These are phyloP conservation scores for Auricularia cornea DNA, from an alignment of 768 basidiomycete genomes.

Conservation along the genomic window DNA sequence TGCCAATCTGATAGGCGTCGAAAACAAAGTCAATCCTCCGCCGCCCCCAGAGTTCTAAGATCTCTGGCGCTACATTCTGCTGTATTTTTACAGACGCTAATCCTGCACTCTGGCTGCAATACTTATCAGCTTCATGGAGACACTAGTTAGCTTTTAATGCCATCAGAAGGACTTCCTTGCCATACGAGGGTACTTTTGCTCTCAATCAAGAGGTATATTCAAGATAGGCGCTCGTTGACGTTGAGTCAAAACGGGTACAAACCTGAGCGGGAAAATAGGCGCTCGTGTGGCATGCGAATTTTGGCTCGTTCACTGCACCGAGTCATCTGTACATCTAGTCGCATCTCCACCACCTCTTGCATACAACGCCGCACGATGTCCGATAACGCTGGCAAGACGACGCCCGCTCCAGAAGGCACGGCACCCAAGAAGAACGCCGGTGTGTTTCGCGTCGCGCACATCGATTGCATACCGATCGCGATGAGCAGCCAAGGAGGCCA, in stretches of 20 bases:
- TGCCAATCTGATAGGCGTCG: constrained; percentile 67
- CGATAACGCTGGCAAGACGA: neutral
- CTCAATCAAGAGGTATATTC: too few relatives aligned
- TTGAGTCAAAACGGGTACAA: neutral
- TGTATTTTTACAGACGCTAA: neutral
- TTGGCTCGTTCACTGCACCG: neutral
- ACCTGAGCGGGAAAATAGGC: neutral
- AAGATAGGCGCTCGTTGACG: too few relatives aligned
- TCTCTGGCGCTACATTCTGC: too few relatives aligned
- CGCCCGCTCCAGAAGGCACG: neutral
- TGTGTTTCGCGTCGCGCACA: neutral
- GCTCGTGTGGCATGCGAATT: neutral
- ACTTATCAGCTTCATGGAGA: too few relatives aligned
- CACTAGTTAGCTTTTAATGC: too few relatives aligned
- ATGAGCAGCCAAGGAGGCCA: constrained; percentile 32
- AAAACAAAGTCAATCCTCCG: constrained; percentile 53
- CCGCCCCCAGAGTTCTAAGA: neutral
- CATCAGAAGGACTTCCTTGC: too few relatives aligned
- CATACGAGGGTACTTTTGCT: too few relatives aligned
- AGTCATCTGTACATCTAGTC: neutral
- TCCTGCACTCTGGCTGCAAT: too few relatives aligned
- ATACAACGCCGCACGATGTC: neutral
- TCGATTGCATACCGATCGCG: neutral
- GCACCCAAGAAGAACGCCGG: neutral
- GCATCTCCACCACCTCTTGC: neutral